These are phyloP conservation scores for Aaosphaeria arxii DNA, from an alignment of 2,329 filamentous ascomycete genomes.

Conservation along the genomic window DNA sequence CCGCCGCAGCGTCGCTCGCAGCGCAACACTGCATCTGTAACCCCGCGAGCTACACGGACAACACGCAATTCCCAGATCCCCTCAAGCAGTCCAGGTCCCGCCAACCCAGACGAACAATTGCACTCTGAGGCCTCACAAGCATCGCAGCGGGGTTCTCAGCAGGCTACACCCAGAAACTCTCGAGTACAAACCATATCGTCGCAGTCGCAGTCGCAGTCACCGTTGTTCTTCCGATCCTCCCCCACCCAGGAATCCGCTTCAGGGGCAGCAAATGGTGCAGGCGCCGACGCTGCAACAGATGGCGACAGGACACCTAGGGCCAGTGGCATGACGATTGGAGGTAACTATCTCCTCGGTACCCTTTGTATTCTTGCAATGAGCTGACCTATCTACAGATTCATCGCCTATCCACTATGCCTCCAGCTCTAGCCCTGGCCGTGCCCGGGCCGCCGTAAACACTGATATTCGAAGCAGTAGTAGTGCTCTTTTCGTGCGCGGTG, in stretches of 20 bases:
- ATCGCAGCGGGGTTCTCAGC: slow-evolving; percentile 36
- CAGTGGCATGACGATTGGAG: slow-evolving; percentile 59
- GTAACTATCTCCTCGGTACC: slow-evolving; percentile 42
- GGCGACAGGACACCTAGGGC: slow-evolving; percentile 71
- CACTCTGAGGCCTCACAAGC: slow-evolving; percentile 41
- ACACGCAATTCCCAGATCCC: slow-evolving; percentile 55
- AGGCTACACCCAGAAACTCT: slow-evolving; percentile 47
- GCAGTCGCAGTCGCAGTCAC: slow-evolving; percentile 54
- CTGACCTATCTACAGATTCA: slow-evolving; percentile 60
- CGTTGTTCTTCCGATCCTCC: slow-evolving; percentile 71
- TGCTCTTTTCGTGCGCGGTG: slow-evolving; percentile 74
- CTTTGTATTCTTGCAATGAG: neutral
- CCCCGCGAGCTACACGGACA: slow-evolving; percentile 54
- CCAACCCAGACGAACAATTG: slow-evolving; percentile 43
- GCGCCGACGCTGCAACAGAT: slow-evolving; percentile 42
- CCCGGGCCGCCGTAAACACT: slow-evolving; percentile 57
- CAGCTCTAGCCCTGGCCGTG: slow-evolving; percentile 80
- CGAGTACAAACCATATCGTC: slow-evolving; percentile 46
- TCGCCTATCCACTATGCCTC: slow-evolving; percentile 89
- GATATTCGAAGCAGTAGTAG: slow-evolving; percentile 81
- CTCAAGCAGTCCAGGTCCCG: slow-evolving; percentile 46
- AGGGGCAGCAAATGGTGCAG: slow-evolving; percentile 37
- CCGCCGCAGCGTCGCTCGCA: slow-evolving; percentile 55
- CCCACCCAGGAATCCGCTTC: slow-evolving; percentile 47
- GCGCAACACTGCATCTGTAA: slow-evolving; percentile 55